Conservation (phyloP, 352 stramenopile species). For the Phytophthora pisi region DNA sequence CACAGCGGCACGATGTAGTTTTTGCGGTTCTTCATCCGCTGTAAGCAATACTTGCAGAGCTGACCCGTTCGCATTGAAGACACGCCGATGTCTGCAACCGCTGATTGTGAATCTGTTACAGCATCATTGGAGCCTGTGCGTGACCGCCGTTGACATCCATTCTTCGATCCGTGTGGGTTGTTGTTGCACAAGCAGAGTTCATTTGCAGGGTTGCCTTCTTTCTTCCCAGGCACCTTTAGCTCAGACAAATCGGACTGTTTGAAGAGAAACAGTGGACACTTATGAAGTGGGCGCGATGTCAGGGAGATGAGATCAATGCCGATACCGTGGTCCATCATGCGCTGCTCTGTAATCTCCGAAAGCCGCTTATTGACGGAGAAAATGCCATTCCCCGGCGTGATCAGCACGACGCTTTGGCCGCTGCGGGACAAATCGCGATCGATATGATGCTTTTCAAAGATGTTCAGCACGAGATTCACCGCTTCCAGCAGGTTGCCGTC, state of each 20-base stretch:
- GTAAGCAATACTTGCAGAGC: conserved; percentile 73
- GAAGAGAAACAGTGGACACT: conserved; percentile 98
- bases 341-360: conserved; percentile 97
- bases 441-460: conserved; percentile 99
- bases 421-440: conserved; percentile 96
- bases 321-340: conserved; percentile 99
- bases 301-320: conserved; percentile 98
- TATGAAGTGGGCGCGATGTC: conserved; percentile 95
- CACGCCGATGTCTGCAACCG: conserved; percentile 36
- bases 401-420: conserved; percentile 96
- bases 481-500: conserved; percentile 97
- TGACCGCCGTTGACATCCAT: conserved; percentile 44
- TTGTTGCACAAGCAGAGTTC: conserved; percentile 60
- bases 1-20: conserved; percentile 79
- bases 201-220: conserved; percentile 40
- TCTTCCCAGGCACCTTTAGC: conserved; percentile 57
- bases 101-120: conserved; percentile 46
- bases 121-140: conserved; percentile 52
- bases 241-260: conserved; percentile 78
- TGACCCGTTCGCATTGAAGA: conserved; percentile 46
- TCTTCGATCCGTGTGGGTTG: conserved; percentile 35
- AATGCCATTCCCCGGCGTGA: conserved; percentile 95
- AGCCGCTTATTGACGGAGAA: conserved; percentile 97
- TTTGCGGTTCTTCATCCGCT: conserved; percentile 63
- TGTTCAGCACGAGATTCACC: conserved; percentile 98